Percentiles rank a stretch among this genome's conserved stretches.
These are phyloP conservation scores for Pulveroboletus frians DNA, from an alignment of 768 basidiomycete genomes.

Conservation along the genomic window DNA sequence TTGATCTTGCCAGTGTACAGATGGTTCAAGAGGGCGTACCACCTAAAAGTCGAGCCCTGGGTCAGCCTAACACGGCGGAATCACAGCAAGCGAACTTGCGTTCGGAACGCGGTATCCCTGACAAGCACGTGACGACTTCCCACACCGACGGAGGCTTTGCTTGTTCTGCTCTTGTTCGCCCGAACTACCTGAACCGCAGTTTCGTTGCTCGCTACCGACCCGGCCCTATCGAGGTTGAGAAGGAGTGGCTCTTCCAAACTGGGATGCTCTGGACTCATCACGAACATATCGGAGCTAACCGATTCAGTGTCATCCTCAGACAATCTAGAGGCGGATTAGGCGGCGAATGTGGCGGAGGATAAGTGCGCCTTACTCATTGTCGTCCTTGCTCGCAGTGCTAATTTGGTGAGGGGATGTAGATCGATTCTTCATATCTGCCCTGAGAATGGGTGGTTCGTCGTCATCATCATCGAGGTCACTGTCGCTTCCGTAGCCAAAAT, in stretches of 20 bases:
- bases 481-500: too few species aligned
- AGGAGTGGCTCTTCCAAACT: not conserved
- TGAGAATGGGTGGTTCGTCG: too few species aligned
- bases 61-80: not conserved
- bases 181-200: not conserved
- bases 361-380: too few species aligned
- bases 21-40: constrained; percentile 37
- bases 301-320: constrained; percentile 14
- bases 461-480: too few species aligned
- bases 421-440: too few species aligned
- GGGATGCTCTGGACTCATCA: constrained; percentile 10
- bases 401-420: too few species aligned
- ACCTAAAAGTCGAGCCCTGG: constrained; percentile 17
- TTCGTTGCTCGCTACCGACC: not conserved
- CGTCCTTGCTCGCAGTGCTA: too few species aligned
- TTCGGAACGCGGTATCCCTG: constrained; percentile 24
- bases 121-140: constrained; percentile 18
- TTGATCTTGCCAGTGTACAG: constrained; percentile 33
- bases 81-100: constrained; percentile 7
- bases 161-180: not conserved
- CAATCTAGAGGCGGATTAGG: constrained; percentile 3
- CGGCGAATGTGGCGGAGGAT: too few species aligned
- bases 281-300: constrained; percentile 15
- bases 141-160: not conserved
- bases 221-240: not conserved